Percentiles rank a stretch among this genome's conserved stretches.
Conservation (phyloP, 306 rosid genomes). For the Comarum palustre region DNA sequence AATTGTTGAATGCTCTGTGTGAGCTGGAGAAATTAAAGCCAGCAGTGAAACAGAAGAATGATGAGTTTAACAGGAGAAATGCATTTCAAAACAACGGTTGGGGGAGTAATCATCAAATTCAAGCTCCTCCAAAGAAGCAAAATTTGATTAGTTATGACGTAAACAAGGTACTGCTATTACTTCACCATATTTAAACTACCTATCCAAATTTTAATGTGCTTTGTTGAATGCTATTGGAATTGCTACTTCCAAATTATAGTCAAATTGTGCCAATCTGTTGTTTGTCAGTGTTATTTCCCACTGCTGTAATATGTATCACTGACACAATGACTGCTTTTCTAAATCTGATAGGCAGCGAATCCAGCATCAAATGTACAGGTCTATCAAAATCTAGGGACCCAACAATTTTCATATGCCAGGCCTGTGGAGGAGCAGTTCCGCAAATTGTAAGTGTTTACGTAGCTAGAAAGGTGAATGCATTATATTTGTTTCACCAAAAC, state of each 20-base stretch:
- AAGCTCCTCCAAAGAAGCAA: conserved; percentile 48
- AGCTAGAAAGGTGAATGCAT: neutral
- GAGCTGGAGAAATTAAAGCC: conserved; percentile 91
- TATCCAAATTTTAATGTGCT: conserved; percentile 7
- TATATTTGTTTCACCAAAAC: conserved; percentile 3
- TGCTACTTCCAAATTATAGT: neutral
- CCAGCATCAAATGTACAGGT: conserved; percentile 39
- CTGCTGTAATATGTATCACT: conserved; percentile 8
- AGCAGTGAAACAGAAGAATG: conserved; percentile 65
- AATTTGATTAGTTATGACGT: conserved; percentile 29
- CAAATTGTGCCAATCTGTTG: conserved; percentile 10
- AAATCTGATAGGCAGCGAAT: conserved; percentile 49
- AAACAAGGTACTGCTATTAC: conserved; percentile 46
- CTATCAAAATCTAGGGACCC: conserved; percentile 52
- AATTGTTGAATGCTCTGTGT: conserved; percentile 54
- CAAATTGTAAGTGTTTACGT: conserved; percentile 47
- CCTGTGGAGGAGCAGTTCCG: conserved; percentile 49
- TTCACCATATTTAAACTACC: neutral
- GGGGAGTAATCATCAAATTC: conserved; percentile 43
- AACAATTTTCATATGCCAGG: conserved; percentile 48
- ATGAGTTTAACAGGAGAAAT: conserved; percentile 53
- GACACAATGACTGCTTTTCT: conserved; percentile 26
- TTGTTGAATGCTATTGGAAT: neutral
- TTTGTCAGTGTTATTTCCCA: conserved; percentile 10
- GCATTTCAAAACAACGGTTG: conserved; percentile 40